Base-by-base conservation (phyloP, 495 filamentous ascomycete species). In the Trichoderma virens region DNA sequence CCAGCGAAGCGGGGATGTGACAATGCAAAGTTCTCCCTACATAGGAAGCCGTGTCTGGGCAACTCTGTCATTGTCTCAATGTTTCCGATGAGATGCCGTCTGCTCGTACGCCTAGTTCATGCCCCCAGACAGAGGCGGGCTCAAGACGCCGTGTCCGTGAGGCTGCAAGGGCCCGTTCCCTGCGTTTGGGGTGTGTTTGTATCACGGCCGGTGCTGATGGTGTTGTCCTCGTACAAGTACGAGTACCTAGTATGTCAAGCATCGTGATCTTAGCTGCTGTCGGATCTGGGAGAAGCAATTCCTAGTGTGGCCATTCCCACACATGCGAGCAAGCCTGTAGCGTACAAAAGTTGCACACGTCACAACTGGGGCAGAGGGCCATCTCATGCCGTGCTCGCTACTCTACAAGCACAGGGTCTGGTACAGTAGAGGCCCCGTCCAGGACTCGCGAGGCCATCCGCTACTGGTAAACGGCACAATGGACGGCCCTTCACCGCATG, bases 121-220 rank as follows among this genome's bases (percentile, higher is more conserved):
- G 51, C 27, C 51, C 51, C 11, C 14, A 56, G 7, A 56, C 7
- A 7, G 14, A 27, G 51, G 51, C 11, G 11, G 51, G 11, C 51
- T 56, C 25, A 23, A 56, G 25, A 56, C 14, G 51, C 51, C 28
- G 43, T 47, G 43, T 56, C 51, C 25, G 28, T 13, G 51, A 0
- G 51, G 51, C 51, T 56, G 51, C 51, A 56, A 56, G 51, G 51
- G 51, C 51, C 51, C 51, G 51, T 30, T 56, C 51, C 51, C 51
- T 56, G 51, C 51, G 16, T 27, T 16, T 30, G 43, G 43, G 43
- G 43, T 23, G 43, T 47, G 43, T 47, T 14, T 47, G n/a, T 23
- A 7, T 20, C n/a, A 47, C 20, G 18, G 43, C 4, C n/a, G 18
- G 20, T 23, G 43, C 20, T 20, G 51, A 56, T 30, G 20, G 47